phyloP scores from a whole-genome alignment of 768 basidiomycete species.

The Calvatia gigantea region DNA sequence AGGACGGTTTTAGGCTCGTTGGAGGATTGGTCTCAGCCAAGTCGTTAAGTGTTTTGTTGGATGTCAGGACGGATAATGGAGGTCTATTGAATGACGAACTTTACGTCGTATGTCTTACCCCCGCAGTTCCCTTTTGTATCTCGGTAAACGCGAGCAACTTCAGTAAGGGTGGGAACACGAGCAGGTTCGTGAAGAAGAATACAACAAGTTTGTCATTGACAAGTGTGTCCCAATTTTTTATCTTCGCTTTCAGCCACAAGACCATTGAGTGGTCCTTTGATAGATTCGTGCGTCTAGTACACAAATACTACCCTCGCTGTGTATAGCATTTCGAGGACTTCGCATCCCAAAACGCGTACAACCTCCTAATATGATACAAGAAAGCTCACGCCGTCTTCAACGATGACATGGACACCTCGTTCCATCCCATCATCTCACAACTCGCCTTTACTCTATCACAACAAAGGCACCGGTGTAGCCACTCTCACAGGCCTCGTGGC shows the following conservation, averaged over 20 bases:
- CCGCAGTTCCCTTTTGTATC: neutral
- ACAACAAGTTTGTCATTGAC: constrained; percentile 81
- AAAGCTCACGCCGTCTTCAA: constrained; percentile 73
- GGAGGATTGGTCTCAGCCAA: constrained; percentile 63
- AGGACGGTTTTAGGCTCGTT: constrained; percentile 42
- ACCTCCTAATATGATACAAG: constrained; percentile 59
- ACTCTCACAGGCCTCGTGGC: constrained; percentile 68
- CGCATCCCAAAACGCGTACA: constrained; percentile 72
- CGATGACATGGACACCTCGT: constrained; percentile 70
- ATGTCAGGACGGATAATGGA: constrained; percentile 77
- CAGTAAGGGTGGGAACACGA: constrained; percentile 67
- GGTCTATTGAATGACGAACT: constrained; percentile 57
- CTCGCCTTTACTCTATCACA: constrained; percentile 21
- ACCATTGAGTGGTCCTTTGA: neutral
- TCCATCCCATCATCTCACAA: neutral
- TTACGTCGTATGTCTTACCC: constrained; percentile 54
- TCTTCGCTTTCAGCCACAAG: neutral
- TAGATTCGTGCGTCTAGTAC: constrained; percentile 74
- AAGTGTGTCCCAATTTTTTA: constrained; percentile 49
- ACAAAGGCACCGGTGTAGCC: constrained; percentile 76
- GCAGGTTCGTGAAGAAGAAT: constrained; percentile 68
- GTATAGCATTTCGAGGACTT: constrained; percentile 87
- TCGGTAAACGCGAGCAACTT: neutral
- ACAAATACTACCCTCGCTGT: constrained; percentile 62
- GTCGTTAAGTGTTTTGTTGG: constrained; percentile 57